Evolutionary conservation across 2,329 filamentous ascomycete genomes (phyloP), one percentile per base, ranked within the genome.

Genomic region (Neofusicoccum ribis): DNA sequence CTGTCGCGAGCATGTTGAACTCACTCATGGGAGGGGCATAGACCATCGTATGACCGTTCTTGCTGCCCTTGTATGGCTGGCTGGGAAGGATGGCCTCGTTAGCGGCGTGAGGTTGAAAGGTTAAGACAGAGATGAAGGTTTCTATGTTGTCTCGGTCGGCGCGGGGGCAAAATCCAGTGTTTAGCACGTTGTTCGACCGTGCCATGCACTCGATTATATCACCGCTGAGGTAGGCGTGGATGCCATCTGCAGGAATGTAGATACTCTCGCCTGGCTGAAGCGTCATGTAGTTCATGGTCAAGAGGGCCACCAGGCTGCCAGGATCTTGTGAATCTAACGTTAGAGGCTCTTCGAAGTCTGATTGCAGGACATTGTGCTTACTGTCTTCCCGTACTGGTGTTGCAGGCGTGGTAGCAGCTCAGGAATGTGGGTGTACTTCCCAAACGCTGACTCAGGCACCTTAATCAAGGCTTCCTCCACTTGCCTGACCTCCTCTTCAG

Each of bases 201-300:
- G 90, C 90, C 90, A 92, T 92, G 77, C 89, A 92, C 75, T 92
- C 90, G 70, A 92, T 86, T 60, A 92, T 91, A 72, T 92, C 87
- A 3, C 90, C 90, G 3, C 84, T 84, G 0, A 92, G 80, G 72
- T 91, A 92, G 0, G 89, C 89, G 72, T 92, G 89, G 63, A 91
- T 90, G 4, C 88, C 89, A 68, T 92, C 89, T 0, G 89, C 88
- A 0, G 89, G 89, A 15, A 92, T 89, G 73, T 86, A 91, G 60
- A 92, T 83, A 8, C 86, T 84, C 60, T 91, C 85, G 15, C 90
- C 89, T 0, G 88, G 82, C 20, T 85, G 77, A 8, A 93, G 83
- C 1, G 84, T 80, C 60, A 93, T 73, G 71, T 86, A 93, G 76
- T 93, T 93, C 89, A 92, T 92, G 51, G 87, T 87, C 41, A 91